Conservation (phyloP, 805 yeast species). For the Yarrowia divulgata region DNA sequence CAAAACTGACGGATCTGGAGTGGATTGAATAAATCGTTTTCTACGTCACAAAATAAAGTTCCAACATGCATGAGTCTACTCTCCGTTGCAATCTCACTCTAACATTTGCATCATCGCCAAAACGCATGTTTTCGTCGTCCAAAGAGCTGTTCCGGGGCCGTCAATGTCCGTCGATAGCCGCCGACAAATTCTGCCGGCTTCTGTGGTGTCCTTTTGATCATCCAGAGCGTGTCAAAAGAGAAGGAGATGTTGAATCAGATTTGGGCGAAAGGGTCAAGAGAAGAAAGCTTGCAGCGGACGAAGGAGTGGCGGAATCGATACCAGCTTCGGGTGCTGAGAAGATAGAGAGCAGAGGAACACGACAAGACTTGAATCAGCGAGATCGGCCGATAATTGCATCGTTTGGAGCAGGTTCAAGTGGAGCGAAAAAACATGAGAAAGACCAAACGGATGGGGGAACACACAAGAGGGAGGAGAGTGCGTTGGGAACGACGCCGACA, state of each 20-base stretch:
- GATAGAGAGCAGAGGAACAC: neutral
- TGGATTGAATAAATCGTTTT: too few species aligned
- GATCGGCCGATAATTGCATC: neutral
- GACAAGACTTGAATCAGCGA: neutral
- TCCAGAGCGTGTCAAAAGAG: neutral
- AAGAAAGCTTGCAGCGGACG: neutral
- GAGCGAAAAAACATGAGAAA: too few species aligned
- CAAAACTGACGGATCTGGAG: too few species aligned
- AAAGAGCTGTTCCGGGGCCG: slow-evolving; percentile 10
- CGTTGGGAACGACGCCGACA: too few species aligned
- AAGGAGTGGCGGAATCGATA: neutral
- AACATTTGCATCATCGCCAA: neutral
- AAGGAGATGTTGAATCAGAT: neutral
- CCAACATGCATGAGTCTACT: slow-evolving; percentile 2
- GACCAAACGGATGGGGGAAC: too few species aligned
- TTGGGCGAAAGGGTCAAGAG: neutral
- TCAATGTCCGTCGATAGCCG: slow-evolving; percentile 15
- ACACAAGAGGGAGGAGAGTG: too few species aligned
- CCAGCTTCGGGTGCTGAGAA: neutral
- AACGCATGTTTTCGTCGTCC: slow-evolving; percentile 15
- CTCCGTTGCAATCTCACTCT: neutral
- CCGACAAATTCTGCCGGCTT: slow-evolving; percentile 10
- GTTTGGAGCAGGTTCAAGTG: too few species aligned
- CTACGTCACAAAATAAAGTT: slow-evolving; percentile 13
- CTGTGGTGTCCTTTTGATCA: slow-evolving; percentile 28